Conservation (phyloP, 116 monocot genomes). For the Posidonia oceanica region DNA sequence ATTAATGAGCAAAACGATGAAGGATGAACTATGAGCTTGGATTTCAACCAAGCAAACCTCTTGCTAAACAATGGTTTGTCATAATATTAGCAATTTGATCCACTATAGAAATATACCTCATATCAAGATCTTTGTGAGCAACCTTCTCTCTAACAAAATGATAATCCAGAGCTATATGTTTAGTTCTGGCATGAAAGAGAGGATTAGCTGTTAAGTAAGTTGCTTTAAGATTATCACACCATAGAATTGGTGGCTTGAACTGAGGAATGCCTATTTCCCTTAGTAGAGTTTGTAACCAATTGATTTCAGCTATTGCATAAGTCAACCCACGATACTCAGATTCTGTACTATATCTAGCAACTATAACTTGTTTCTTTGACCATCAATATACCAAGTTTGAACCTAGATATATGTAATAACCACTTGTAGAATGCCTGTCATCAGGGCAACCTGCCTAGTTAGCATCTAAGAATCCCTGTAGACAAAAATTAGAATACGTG, state of each 20-base stretch:
- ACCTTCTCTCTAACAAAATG: no score
- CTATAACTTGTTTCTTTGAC: not conserved
- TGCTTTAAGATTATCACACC: not conserved
- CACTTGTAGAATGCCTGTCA: not conserved
- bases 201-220: no score
- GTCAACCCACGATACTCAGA: not conserved
- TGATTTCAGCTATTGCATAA: not conserved
- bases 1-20: no score
- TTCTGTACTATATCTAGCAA: not conserved
- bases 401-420: not conserved
- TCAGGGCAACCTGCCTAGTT: constrained; percentile 4
- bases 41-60: no score
- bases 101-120: not conserved
- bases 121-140: not conserved
- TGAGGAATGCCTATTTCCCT: not conserved
- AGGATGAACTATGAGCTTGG: no score
- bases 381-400: not conserved
- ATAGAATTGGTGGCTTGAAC: not conserved
- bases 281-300: not conserved
- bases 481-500: not conserved
- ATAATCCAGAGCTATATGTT: no score
- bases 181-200: no score
- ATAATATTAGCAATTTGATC: not conserved
- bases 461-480: constrained; percentile 1
- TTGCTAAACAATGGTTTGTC: no score